Base-by-base conservation (phyloP, 306 rosid genomes). In the Citrullus mucosospermus region DNA sequence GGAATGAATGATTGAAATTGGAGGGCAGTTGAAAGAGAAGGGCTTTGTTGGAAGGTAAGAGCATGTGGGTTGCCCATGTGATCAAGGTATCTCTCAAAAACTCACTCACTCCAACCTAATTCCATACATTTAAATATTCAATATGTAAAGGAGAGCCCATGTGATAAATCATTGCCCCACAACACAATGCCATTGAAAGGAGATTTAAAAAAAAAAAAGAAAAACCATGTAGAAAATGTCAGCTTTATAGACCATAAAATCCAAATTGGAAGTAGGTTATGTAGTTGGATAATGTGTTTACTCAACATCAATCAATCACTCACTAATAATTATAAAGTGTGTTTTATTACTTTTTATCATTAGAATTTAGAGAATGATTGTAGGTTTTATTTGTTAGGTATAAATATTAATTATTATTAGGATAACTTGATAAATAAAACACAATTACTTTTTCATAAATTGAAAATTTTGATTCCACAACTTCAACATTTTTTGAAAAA, bases 11-110 rank as follows among this genome's bases (percentile, higher is more conserved):
- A 73, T 30, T 73, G 78, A 51, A 25, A 30, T 30, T 32, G 18
- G 61, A 15, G 39, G 77, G 76, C 28, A 69, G 55, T 69, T 43
- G 39, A 69, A 44, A 20, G 80, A 85, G 81, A 84, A 70, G 85
- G 83, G 76, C 80, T 76, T 48, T 77, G 82, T 78, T 78, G 86
- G 80, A 83, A 80, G 79, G 77, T 79, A 81, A 83, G 85, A 80
- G 83, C 76, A 90, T 90, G 92, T 93, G 96, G 83, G 69, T 34
- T 77, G 88, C 85, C 90, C 98, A 93, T 88, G 98, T 91, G 96
- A 89, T 25, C 28, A 25, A 84, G 81, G 80, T 85, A 90, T 85
- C 85, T 76, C 88, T 78, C 79, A 36, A 77, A 30, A 77, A 58
- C 80, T 68, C 88, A 82, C 77, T 76, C 84, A 62, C 72, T 83